These are phyloP conservation scores for Globisporangium takayamanum DNA, from an alignment of 352 stramenopile genomes.

Conservation along the genomic window DNA sequence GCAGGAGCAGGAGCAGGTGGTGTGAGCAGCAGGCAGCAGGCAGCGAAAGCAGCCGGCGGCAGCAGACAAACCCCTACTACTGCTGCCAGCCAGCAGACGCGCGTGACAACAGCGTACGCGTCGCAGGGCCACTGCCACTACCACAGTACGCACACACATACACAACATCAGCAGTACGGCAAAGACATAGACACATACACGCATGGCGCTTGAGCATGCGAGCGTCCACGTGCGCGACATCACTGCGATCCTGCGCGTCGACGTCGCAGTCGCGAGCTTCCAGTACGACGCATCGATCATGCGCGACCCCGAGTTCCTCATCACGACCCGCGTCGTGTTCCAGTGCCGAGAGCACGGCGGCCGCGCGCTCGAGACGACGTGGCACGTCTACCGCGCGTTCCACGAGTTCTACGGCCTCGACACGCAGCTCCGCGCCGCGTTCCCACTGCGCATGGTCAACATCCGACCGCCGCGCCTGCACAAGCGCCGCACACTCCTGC, in stretches of 20 bases:
- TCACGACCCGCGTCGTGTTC: constrained; percentile 59
- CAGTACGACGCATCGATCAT: constrained; percentile 75
- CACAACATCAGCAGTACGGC: too few relatives aligned
- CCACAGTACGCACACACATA: too few relatives aligned
- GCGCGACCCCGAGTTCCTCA: constrained; percentile 69
- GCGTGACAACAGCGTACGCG: too few relatives aligned
- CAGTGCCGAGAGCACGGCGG: constrained; percentile 48
- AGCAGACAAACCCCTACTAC: too few relatives aligned
- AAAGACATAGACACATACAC: background rate
- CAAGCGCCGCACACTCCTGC: constrained; percentile 50
- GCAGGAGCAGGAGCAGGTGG: too few relatives aligned
- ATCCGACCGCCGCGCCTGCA: constrained; percentile 43
- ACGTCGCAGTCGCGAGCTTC: constrained; percentile 48
- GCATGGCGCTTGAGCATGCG: constrained; percentile 14
- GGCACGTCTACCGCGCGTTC: constrained; percentile 63
- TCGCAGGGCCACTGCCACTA: too few relatives aligned
- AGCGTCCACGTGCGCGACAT: constrained; percentile 36
- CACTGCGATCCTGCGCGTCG: constrained; percentile 54
- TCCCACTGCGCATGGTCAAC: constrained; percentile 56
- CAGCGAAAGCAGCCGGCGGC: too few relatives aligned
- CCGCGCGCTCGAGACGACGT: constrained; percentile 47
- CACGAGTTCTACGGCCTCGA: constrained; percentile 72
- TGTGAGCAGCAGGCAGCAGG: too few relatives aligned
- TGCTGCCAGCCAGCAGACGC: too few relatives aligned
- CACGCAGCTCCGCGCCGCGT: constrained; percentile 52